phyloP scores from a whole-genome alignment of 2,329 filamentous ascomycete species.

The Fusarium sp. region DNA sequence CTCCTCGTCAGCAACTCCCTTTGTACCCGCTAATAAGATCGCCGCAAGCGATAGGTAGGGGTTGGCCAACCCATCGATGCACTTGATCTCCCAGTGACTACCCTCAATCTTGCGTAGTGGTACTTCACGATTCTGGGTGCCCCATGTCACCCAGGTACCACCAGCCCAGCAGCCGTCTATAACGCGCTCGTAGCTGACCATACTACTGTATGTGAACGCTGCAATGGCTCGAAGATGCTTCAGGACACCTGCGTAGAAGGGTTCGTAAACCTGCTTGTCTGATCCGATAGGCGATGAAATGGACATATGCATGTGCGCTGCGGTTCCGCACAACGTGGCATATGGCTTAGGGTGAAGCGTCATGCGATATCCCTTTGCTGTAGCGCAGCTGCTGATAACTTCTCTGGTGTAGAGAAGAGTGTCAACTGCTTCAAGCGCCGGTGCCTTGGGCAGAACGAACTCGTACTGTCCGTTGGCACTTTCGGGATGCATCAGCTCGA shows the following conservation, averaged over 20 bases:
- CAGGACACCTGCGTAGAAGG: constrained; percentile 80
- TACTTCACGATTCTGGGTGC: constrained; percentile 82
- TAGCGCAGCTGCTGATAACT: constrained; percentile 74
- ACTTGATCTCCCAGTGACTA: constrained; percentile 83
- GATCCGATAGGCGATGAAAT: constrained; percentile 62
- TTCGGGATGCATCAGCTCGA: constrained; percentile 82
- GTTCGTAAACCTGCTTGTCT: constrained; percentile 62
- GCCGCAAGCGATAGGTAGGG: constrained; percentile 71
- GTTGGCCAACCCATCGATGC: constrained; percentile 83
- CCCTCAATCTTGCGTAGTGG: constrained; percentile 75
- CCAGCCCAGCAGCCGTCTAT: constrained; percentile 80
- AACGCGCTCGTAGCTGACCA: constrained; percentile 76
- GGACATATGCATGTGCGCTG: constrained; percentile 77
- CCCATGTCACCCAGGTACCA: constrained; percentile 84
- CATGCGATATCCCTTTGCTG: constrained; percentile 71
- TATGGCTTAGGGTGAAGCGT: constrained; percentile 82
- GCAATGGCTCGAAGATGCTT: constrained; percentile 73
- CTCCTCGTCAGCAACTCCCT: constrained; percentile 47
- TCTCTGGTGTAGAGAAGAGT: constrained; percentile 77
- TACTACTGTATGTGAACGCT: constrained; percentile 76
- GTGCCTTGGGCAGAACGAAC: constrained; percentile 73
- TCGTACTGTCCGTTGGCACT: constrained; percentile 81
- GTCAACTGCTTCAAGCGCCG: constrained; percentile 77
- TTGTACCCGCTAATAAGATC: constrained; percentile 50
- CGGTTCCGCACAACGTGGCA: constrained; percentile 68